A percentile compares a stretch with the other conserved stretches of the same genome.
These are phyloP conservation scores for Colletotrichum eleusines DNA, from an alignment of 2,329 filamentous ascomycete genomes.

Conservation along the genomic window DNA sequence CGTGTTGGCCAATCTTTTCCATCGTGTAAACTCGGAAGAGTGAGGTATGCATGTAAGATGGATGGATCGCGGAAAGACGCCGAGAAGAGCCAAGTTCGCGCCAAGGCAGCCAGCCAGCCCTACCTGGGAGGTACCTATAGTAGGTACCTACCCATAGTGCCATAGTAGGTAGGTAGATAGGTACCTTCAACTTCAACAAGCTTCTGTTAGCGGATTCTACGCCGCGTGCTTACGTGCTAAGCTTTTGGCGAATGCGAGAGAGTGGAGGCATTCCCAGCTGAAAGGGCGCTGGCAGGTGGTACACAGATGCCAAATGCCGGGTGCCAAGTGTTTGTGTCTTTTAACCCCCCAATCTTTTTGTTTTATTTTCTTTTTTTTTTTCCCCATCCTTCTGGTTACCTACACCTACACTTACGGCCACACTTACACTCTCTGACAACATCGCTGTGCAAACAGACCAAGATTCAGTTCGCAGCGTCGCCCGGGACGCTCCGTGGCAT, in stretches of 20 bases:
- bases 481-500: neutral
- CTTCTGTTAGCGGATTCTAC: neutral
- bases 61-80: neutral
- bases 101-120: slow-evolving; percentile 14
- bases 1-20: neutral
- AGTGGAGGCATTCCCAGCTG: no score
- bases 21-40: no score
- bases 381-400: neutral
- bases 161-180: no score
- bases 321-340: neutral
- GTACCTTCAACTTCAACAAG: neutral
- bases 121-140: no score
- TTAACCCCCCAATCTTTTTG: neutral
- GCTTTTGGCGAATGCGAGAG: slow-evolving; percentile 1
- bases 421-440: neutral
- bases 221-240: no score
- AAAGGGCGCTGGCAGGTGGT: no score
- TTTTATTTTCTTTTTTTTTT: no score
- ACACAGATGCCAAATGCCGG: no score
- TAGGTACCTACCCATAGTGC: no score
- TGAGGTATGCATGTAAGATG: neutral
- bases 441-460: neutral
- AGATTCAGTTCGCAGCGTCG: no score
- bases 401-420: neutral
- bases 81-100: neutral